Base-by-base conservation (phyloP, 768 basidiomycete genomes). In the Tricholoma saponaceum region DNA sequence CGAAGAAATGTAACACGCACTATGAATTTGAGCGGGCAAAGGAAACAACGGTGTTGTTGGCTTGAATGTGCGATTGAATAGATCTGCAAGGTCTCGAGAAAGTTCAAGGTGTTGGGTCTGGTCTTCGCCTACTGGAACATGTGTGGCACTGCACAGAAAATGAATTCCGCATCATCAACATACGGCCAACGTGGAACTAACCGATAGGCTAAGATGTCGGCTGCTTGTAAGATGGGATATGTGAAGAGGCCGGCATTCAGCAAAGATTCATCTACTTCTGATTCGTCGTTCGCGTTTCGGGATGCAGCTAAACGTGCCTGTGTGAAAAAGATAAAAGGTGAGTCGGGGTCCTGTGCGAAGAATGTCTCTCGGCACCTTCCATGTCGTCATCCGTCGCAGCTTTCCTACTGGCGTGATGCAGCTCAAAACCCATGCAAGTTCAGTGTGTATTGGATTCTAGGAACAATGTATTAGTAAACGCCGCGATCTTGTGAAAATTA, bases 91-190 rank as follows among this genome's bases (percentile, higher is more conserved):
- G 64, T 95, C 92, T 28, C 93, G 85, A 16, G 82, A 81, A 0
- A 98, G 83, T 65, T 97, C 95, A 41, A 98, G 81, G 66, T 98
- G 96, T 73, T 98, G 96, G 20, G 85, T 83, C 67, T 98, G 96
- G 69, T 98, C 96, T 66, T 98, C 95, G 23, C 96, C 96, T 4
- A 98, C 95, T 0, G 96, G 96, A 1, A 98, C 90, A 68, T 95
- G 90, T 0, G 94, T 96, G 2, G 94, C 84, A 63, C 95, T 93
- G 60, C 1, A 6, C 14, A 28, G 44, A 37, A 14, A 16, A 52
- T 61, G 3, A 57, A 55, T 12, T 35, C 9, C 14, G 18, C n/a
- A 8, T 26, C 23, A n/a, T n/a, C n/a, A n/a, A 39, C 13, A 26
- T 20, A 0, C 28, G 20, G 20, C 43, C 4, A 35, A 8, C 1